Evolutionary conservation across 345 rosid genomes (phyloP).

Genomic region (Carallia brachiata): DNA sequence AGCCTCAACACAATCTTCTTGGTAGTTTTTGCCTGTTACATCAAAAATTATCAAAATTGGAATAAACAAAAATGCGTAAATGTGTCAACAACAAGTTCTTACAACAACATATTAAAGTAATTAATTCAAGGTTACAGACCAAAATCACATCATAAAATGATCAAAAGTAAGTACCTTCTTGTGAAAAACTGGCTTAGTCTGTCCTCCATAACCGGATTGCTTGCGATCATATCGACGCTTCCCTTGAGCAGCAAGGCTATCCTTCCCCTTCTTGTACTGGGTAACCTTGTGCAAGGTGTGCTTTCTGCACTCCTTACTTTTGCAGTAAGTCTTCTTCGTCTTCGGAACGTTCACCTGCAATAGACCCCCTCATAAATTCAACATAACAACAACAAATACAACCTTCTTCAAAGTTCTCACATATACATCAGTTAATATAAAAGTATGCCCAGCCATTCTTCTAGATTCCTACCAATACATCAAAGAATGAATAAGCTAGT

Average conservation of each 20-base stretch:
- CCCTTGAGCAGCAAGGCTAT: conserved; percentile 4
- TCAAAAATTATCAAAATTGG: background rate
- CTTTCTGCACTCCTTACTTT: background rate
- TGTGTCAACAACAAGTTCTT: too few species aligned
- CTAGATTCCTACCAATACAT: too few species aligned
- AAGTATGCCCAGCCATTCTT: too few species aligned
- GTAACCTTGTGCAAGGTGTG: conserved; percentile 5
- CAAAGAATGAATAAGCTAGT: too few species aligned
- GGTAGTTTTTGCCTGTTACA: conserved; percentile 9
- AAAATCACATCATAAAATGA: too few species aligned
- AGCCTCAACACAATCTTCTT: conserved; percentile 23
- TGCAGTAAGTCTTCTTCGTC: conserved; percentile 3
- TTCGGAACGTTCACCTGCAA: conserved; percentile 1
- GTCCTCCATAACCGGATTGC: conserved; percentile 2
- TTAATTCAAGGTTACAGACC: too few species aligned
- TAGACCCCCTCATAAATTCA: too few species aligned
- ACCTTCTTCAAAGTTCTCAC: too few species aligned
- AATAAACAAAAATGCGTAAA: too few species aligned
- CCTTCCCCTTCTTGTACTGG: conserved; percentile 2
- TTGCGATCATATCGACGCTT: conserved; percentile 2
- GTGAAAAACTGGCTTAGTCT: conserved; percentile 2
- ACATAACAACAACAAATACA: background rate
- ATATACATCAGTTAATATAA: too few species aligned
- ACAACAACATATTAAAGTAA: too few species aligned
- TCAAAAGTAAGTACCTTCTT: background rate